Base-by-base conservation (phyloP, 768 basidiomycete species). In the Sarcomyxa edulis region DNA sequence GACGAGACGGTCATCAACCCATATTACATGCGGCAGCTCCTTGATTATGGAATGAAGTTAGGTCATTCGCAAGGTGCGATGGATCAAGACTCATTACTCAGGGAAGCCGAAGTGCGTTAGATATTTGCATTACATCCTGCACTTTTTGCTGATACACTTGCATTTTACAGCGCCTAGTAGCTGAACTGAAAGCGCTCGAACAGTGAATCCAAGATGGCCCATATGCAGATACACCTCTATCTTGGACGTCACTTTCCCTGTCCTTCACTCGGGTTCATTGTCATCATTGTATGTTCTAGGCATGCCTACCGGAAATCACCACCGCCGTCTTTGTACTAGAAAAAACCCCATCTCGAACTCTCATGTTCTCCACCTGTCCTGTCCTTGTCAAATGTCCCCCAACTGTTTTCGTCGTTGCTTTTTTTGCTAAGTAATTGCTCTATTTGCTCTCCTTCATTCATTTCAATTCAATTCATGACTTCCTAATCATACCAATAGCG, bases 1-100 rank as follows among this genome's bases (percentile, higher is more conserved):
- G 66, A 85, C 43, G 83, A 88, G 54, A 78, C 81, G 0, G 67
- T 88, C 37, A 88, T 89, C 51, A 83, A 80, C 46, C 81, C 84
- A 3, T 76, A 82, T 54, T 88, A 84, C 59, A 88, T 89, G 86
- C 64, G 65, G 38, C 86, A 89, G 49, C 55, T 89, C 32, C 61
- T 89, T 30, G 56, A 74, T 43, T 86, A 88, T 52, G 83, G 84
- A 6, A 79, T 89, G 44, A 70, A 65, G 39, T 65, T 84, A 3
- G 81, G 82, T 10, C 62, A 58, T 36, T 46, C 60, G 14, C 55
- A 61, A 44, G 60, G 53, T 6, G 59, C 60, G 12, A 64, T 74
- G 46, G 64, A 69, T 44, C 56, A 60, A 4, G 78, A 77, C 19
- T 58, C 60, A 10, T 55, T 84, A 23, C 40, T 66, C 45, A 64